Percentiles rank a stretch among this genome's conserved stretches.
phyloP scores from a whole-genome alignment of 129 eudicot genomes.

The Kitagawia praeruptora region DNA sequence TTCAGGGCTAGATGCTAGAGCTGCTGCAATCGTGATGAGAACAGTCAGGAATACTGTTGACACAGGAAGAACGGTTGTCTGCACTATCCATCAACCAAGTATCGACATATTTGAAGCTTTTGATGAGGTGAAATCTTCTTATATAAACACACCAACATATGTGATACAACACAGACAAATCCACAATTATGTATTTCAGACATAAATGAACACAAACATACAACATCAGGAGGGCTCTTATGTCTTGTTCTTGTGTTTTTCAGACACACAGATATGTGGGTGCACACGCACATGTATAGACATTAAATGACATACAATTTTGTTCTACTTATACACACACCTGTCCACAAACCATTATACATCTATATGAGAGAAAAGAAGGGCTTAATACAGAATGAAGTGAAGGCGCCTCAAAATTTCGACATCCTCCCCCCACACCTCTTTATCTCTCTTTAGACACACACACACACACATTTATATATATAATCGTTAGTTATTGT shows the following conservation, averaged over 20 bases:
- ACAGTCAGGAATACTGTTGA: conserved; percentile 57
- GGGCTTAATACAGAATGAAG: not conserved
- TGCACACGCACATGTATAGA: not conserved
- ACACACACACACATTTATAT: not conserved
- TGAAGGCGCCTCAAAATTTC: not conserved
- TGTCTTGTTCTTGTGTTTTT: not conserved
- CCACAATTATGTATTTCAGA: too few relatives aligned
- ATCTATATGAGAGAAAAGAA: not conserved
- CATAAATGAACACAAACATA: too few relatives aligned
- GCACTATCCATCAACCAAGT: conserved; percentile 66
- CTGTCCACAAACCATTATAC: not conserved
- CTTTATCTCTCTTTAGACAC: not conserved
- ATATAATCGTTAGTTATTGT: not conserved
- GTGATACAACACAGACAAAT: not conserved
- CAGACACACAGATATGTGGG: not conserved
- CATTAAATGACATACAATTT: not conserved
- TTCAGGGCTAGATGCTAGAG: conserved; percentile 50
- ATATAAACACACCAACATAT: not conserved
- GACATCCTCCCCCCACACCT: not conserved
- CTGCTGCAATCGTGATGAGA: conserved; percentile 64
- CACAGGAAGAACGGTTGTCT: conserved; percentile 54
- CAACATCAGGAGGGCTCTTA: not conserved
- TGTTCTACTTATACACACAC: not conserved
- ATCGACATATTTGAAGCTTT: conserved; percentile 59
- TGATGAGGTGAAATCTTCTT: conserved; percentile 36